Percentiles rank a stretch among this genome's conserved stretches.
These are phyloP conservation scores for Lindgomyces ingoldianus DNA, from an alignment of 495 filamentous ascomycete genomes.

Conservation along the genomic window DNA sequence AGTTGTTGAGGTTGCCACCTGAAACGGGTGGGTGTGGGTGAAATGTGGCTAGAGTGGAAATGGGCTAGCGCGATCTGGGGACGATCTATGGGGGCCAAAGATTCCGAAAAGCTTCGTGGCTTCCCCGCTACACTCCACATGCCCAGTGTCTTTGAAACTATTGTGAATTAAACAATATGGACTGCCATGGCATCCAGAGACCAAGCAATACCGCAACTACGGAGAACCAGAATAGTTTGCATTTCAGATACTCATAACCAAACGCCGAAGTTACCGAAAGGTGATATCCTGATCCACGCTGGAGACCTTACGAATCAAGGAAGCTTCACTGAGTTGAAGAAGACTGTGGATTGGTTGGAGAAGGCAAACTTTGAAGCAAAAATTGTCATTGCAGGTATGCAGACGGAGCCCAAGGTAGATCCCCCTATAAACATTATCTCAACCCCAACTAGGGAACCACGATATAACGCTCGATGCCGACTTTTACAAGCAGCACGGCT, in stretches of 20 bases:
- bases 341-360: slow-evolving; percentile 59
- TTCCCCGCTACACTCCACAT: neutral
- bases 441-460: slow-evolving; percentile 88
- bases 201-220: slow-evolving; percentile 18
- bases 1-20: neutral
- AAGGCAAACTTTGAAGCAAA: slow-evolving; percentile 58
- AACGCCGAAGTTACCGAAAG: slow-evolving; percentile 57
- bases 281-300: slow-evolving; percentile 63
- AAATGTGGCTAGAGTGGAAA: neutral
- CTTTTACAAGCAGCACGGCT: slow-evolving; percentile 62
- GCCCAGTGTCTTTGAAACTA: neutral
- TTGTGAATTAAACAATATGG: neutral
- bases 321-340: slow-evolving; percentile 54
- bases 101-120: neutral
- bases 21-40: neutral
- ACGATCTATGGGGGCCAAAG: slow-evolving; percentile 3
- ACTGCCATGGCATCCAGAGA: neutral
- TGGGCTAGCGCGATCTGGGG: neutral
- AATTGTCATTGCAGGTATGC: slow-evolving; percentile 60
- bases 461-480: slow-evolving; percentile 69
- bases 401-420: too few species aligned
- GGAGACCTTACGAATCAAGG: slow-evolving; percentile 63
- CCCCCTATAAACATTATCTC: too few species aligned
- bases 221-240: slow-evolving; percentile 60
- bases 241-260: slow-evolving; percentile 64